These are phyloP conservation scores for Globisporangium mamillatum DNA, from an alignment of 352 stramenopile species.

Conservation along the genomic window DNA sequence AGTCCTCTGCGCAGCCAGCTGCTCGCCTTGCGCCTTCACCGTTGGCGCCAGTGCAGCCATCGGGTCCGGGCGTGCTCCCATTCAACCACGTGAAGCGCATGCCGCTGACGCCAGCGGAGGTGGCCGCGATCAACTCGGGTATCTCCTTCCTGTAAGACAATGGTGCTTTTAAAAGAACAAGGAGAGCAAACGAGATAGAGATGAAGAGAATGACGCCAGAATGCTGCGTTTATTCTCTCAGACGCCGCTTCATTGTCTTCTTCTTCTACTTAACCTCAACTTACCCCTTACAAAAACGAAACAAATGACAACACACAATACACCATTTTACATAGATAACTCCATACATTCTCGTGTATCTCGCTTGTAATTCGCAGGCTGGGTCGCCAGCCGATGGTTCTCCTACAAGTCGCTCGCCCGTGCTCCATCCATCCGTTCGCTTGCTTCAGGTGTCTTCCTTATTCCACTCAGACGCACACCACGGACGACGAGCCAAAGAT, in stretches of 20 bases:
- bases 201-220: background rate
- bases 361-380: background rate
- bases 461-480: slow-evolving; percentile 45
- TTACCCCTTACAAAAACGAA: background rate
- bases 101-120: slow-evolving; percentile 57
- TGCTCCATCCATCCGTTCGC: slow-evolving; percentile 1
- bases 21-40: slow-evolving; percentile 18
- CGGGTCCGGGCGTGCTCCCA: slow-evolving; percentile 57
- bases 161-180: background rate
- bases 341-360: slow-evolving; percentile 7
- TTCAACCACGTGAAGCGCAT: slow-evolving; percentile 66
- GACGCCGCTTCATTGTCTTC: background rate
- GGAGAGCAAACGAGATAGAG: background rate
- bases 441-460: slow-evolving; percentile 7
- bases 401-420: background rate
- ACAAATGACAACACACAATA: slow-evolving; percentile 12
- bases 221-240: background rate
- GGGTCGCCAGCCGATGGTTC: background rate
- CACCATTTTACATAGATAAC: slow-evolving; percentile 23
- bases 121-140: slow-evolving; percentile 81
- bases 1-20: slow-evolving; percentile 28
- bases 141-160: slow-evolving; percentile 61
- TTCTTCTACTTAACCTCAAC: background rate
- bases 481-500: slow-evolving; percentile 41
- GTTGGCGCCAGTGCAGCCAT: slow-evolving; percentile 40